Base-by-base conservation (phyloP, 2,329 filamentous ascomycete genomes). In the Claviceps digitariae region DNA sequence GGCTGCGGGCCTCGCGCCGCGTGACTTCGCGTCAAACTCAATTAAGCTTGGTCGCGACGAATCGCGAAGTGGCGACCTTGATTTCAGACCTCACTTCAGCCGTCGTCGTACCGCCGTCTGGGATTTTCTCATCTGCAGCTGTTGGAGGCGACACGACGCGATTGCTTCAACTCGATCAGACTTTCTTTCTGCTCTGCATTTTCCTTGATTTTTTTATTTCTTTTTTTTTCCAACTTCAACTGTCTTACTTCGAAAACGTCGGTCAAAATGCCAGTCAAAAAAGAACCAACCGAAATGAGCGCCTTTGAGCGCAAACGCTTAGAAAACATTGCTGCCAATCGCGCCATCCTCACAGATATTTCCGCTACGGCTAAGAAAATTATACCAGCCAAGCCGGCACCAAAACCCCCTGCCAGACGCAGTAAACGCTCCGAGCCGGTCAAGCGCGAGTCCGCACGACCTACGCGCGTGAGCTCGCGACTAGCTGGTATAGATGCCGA, bases 311-410 rank as follows among this genome's bases (percentile, higher is more conserved):
- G 84, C 61, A 83, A 87, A 60, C 79, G 90, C 0, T 79, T 88
- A 17, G 88, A 90, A 56, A 95, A 95, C 59, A 94, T 95, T 43
- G 87, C 84, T 0, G 83, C 87, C 52, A 93, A 94, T 61, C 85
- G 91, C 67, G 87, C 84, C 0, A 65, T 95, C 0, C 70, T 96
- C 0, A 86, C 86, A 55, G 85, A 90, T 55, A 78, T 95, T 1
- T 84, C 86, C 2, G 80, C 81, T 2, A 78, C 85, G 0, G 82
- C 87, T 0, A 84, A 85, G 23, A 82, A 79, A 50, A 75, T 82
- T n/a, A 73, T 86, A 12, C 86, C 83, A 0, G 58, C 56, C 1
- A 74, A 79, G 0, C 79, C 79, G 53, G 69, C 76, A 1, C 67
- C 72, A 0, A 76, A 73, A 49, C 59, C 73, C 12, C 68, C 70